Conservation (phyloP, 1,139 yeast species). For the Blastobotrys capitulatus region DNA sequence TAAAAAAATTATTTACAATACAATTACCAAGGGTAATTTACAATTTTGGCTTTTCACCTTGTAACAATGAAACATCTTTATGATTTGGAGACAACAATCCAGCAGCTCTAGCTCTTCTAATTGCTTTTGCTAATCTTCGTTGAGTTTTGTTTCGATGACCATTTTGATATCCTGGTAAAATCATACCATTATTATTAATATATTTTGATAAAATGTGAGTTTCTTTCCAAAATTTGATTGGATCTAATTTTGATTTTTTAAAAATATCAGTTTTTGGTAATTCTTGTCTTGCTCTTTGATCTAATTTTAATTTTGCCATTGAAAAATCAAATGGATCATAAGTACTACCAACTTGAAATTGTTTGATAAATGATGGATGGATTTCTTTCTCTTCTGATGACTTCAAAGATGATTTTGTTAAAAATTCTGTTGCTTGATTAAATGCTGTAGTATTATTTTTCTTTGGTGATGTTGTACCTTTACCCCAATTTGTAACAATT, state of each 20-base stretch:
- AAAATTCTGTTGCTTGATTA: conserved; percentile 1
- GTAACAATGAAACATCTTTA: conserved; percentile 25
- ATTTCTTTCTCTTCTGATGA: conserved; percentile 17
- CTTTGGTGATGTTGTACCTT: conserved; percentile 1
- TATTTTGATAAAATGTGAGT: conserved; percentile 53
- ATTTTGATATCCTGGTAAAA: conserved; percentile 51
- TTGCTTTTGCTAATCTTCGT: conserved; percentile 55
- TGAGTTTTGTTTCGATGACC: conserved; percentile 58
- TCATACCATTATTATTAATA: conserved; percentile 58
- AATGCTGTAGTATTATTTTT: background rate
- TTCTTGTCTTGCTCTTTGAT: conserved; percentile 24
- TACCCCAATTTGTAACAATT: background rate
- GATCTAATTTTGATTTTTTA: conserved; percentile 24
- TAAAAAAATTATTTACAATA: background rate
- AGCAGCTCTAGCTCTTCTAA: conserved; percentile 61
- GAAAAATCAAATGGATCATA: conserved; percentile 32
- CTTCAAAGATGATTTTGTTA: background rate
- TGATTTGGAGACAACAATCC: conserved; percentile 64
- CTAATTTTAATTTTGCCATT: conserved; percentile 22
- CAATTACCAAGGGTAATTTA: background rate
- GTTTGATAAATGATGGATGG: conserved; percentile 23
- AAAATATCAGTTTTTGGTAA: conserved; percentile 21
- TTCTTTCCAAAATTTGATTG: conserved; percentile 34
- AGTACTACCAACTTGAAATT: conserved; percentile 23
- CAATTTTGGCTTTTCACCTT: background rate